Evolutionary conservation across 1,284 basidiomycete genomes (phyloP), one percentile per base, ranked within the genome.

Genomic region (Cystobasidium slooffiae): DNA sequence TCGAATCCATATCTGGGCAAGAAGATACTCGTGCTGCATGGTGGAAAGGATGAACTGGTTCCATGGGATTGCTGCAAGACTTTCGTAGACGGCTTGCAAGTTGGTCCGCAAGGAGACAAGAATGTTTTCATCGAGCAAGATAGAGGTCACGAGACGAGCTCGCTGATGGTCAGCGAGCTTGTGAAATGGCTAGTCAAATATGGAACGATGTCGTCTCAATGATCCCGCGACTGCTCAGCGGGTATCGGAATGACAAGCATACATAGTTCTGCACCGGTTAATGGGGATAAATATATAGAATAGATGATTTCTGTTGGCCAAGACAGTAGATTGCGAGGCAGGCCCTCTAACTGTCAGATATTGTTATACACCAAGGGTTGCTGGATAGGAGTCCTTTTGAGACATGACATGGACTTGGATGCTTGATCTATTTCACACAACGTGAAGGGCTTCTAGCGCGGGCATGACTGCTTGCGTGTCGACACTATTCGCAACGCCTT

Each of bases 21-120:
- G 83, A 88, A 87, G 79, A 86, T 93, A 18, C 84, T 92, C 7
- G 86, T 89, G 0, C 81, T 92, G 6, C 88, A 88, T 1, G 91
- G 85, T 0, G 78, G 63, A 24, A 79, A 79, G 3, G 84, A 86
- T 76, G 77, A 70, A 47, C 65, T 80, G 6, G 80, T 80, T 8
- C 76, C 75, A 20, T 80, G 68, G 80, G 84, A 49, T 80, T 84
- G 49, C 75, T 81, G 79, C 0, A 49, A 75, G 37, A 64, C 55
- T 20, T 82, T 82, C 70, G 79, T 82, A 6, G 76, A 80, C 7
- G 68, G 66, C 44, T 78, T 84, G 49, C 52, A 78, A 49, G 63
- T 73, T 20, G 70, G 70, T 39, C 37, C 51, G 18, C 20, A 73
- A 12, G 70, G 70, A 22, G 51, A 73, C 14, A 73, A 73, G 44